phyloP scores from a whole-genome alignment of 495 filamentous ascomycete genomes.

The Schizothecium vesticola region DNA sequence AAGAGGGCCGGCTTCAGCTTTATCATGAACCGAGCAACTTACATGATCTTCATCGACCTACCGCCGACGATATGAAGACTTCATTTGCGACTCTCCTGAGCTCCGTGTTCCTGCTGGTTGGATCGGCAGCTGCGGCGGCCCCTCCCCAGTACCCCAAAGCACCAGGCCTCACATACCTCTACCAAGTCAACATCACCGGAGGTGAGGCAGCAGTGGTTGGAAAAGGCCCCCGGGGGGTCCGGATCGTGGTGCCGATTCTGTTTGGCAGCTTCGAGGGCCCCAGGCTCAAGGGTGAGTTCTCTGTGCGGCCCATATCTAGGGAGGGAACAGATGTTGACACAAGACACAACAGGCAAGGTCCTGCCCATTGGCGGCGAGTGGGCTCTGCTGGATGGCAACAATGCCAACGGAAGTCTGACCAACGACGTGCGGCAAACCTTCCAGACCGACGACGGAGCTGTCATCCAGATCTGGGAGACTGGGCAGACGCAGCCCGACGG shows the following conservation, averaged over 20 bases:
- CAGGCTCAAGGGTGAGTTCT: slow-evolving; percentile 13
- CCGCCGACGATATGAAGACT: neutral
- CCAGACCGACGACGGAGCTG: slow-evolving; percentile 14
- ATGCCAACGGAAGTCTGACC: slow-evolving; percentile 9
- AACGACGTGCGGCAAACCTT: slow-evolving; percentile 18
- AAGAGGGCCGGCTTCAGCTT: neutral
- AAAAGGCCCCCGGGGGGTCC: slow-evolving; percentile 7
- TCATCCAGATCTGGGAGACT: slow-evolving; percentile 14
- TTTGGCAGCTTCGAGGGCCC: slow-evolving; percentile 17
- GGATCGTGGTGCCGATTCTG: slow-evolving; percentile 13
- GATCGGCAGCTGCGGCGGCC: neutral
- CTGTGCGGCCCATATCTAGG: neutral
- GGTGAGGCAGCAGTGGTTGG: slow-evolving; percentile 9
- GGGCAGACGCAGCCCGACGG: slow-evolving; percentile 14
- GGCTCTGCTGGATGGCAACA: slow-evolving; percentile 14
- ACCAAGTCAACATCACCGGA: slow-evolving; percentile 20
- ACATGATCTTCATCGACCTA: too few relatives aligned
- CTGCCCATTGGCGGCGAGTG: slow-evolving; percentile 19
- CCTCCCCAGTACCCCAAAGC: slow-evolving; percentile 9
- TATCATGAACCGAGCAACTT: neutral
- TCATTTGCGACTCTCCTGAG: neutral
- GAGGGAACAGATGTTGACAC: neutral
- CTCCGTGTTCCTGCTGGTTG: neutral
- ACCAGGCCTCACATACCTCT: slow-evolving; percentile 14
- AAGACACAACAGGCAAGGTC: slow-evolving; percentile 11